Conservation (phyloP, 208 protist species). For the Perkinsela sp. region DNA sequence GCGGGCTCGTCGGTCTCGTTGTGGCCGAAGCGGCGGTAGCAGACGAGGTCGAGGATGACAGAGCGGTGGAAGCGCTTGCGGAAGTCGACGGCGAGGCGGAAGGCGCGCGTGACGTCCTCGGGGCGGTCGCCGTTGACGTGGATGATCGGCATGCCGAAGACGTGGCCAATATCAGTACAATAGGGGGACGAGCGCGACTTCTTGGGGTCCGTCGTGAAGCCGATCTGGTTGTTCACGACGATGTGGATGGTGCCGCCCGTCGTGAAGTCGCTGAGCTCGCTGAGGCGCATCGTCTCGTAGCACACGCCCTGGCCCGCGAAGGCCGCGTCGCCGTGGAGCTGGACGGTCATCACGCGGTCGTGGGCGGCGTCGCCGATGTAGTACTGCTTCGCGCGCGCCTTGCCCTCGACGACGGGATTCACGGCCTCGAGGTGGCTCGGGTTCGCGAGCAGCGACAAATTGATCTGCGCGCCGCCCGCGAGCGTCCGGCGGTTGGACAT, state of each 20-base stretch:
- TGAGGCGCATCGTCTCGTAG: conserved; percentile 84
- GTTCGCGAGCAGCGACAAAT: conserved; percentile 85
- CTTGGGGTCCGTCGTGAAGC: conserved; percentile 91
- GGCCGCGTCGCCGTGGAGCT: conserved; percentile 93
- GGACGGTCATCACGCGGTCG: conserved; percentile 38
- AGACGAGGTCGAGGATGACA: conserved; percentile 85
- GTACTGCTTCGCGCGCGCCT: conserved; percentile 77
- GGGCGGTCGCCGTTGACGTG: conserved; percentile 91
- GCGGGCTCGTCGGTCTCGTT: conserved; percentile 91
- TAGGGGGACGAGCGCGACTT: conserved; percentile 79
- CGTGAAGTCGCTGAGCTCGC: conserved; percentile 58
- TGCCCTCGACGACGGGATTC: conserved; percentile 90
- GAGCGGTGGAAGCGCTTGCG: conserved; percentile 69
- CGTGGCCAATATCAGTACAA: conserved; percentile 85
- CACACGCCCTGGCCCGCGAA: conserved; percentile 86
- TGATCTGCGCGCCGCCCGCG: conserved; percentile 45
- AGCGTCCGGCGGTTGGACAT: conserved; percentile 26
- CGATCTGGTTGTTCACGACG: conserved; percentile 95
- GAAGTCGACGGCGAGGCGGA: conserved; percentile 68
- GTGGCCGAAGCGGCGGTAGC: conserved; percentile 81
- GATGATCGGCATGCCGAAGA: conserved; percentile 73
- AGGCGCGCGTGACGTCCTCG: conserved; percentile 68
- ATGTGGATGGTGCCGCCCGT: conserved; percentile 92
- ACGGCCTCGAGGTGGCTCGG: conserved; percentile 94
- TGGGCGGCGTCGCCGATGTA: conserved; percentile 17